These are phyloP conservation scores for Amesomyces nigricolor DNA, from an alignment of 2,329 filamentous ascomycete genomes.

Conservation along the genomic window DNA sequence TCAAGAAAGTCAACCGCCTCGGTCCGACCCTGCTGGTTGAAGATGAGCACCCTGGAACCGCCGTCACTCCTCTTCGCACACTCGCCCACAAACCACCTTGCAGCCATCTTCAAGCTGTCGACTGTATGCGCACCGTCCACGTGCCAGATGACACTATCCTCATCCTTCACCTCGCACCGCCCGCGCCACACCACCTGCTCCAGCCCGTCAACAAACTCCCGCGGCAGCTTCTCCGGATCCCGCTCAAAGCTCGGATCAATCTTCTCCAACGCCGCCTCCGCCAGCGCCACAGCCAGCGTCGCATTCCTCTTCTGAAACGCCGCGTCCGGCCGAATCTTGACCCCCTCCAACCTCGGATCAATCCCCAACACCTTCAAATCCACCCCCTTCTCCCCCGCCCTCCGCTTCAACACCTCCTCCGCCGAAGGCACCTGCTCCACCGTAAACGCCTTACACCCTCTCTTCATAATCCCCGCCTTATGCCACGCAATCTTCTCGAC, in stretches of 20 bases:
- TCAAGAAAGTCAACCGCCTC: constrained; percentile 50
- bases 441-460: constrained; percentile 52
- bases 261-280: constrained; percentile 43
- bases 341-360: constrained; percentile 41
- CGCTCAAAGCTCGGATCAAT: constrained; percentile 32
- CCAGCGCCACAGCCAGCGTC: constrained; percentile 44
- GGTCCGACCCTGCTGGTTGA: constrained; percentile 71
- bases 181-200: constrained; percentile 73
- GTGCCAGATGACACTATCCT: constrained; percentile 65
- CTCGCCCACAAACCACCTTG: constrained; percentile 69
- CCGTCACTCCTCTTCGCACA: constrained; percentile 33
- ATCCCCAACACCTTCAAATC: constrained; percentile 41
- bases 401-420: constrained; percentile 48
- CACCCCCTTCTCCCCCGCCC: constrained; percentile 50
- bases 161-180: constrained; percentile 60
- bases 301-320: constrained; percentile 55
- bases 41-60: constrained; percentile 59
- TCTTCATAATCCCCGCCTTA: constrained; percentile 67
- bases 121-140: constrained; percentile 91
- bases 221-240: constrained; percentile 41
- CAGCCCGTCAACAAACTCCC: constrained; percentile 65
- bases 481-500: constrained; percentile 67
- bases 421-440: constrained; percentile 45
- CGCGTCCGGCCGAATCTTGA: constrained; percentile 48
- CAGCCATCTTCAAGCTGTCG: constrained; percentile 79